Base-by-base conservation (phyloP, 2,329 filamentous ascomycete genomes). In the Sarocladiaceae sp. region DNA sequence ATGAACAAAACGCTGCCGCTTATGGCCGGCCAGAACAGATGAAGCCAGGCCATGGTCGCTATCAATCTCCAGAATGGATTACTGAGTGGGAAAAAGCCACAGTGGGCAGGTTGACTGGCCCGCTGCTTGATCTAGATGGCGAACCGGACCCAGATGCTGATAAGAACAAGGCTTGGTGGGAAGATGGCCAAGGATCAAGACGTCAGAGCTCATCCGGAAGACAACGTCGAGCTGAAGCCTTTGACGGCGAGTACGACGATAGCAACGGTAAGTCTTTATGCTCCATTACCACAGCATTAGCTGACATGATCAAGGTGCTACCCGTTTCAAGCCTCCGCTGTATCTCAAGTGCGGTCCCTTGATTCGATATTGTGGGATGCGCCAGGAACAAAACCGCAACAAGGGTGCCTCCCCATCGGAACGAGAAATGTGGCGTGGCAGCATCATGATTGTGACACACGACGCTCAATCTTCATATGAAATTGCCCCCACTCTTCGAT, bases 371-470 rank as follows among this genome's bases (percentile, higher is more conserved):
- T 93, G 87, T 52, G 94, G 95, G 18, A 83, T 96, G 37, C 83
- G 86, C 36, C 77, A 76, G 35, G 82, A 96, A 46, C 62, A 72
- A 1, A 63, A 56, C 6, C 59, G 64, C 50, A 47, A 62, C 6
- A 62, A 57, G 20, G 53, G 58, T 12, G 58, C 52, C 57, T 58
- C 62, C 2, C 53, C 63, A 12, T 51, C 63, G 0, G 84, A 90
- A 39, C 80, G 83, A 50, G 90, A 96, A 60, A 84, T 93, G 18
- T 99, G 94, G 94, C 83, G 92, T 66, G 94, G 94, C 4, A 95
- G 84, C 55, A 79, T 97, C 53, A 91, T 99, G 90, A 96, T 99
- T 60, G 91, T 99, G 20, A 97, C 94, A 0, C 79, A 84, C 50
- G 93, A 99, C 63, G 79, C 82, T 2, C 81, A 87, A 36, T 97